Percentiles rank a stretch among this genome's conserved stretches.
Evolutionary conservation across 805 yeast species (phyloP).

Genomic region (Starmerella potacharoeniae): DNA sequence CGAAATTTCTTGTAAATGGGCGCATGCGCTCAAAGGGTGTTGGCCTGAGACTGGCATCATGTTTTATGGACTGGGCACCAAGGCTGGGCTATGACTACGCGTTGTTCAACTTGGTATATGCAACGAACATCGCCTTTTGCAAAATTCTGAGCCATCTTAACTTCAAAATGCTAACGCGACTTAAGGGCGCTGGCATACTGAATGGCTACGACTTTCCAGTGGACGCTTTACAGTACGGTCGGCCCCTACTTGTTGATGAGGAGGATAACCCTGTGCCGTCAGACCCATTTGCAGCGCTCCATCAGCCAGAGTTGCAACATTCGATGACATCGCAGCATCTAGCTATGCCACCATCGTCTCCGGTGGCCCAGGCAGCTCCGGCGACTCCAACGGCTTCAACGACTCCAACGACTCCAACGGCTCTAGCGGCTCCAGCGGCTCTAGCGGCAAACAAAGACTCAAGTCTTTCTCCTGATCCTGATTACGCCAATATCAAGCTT

Average conservation of each 20-base stretch:
- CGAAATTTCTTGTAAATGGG: conserved; percentile 78
- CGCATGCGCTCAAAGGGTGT: conserved; percentile 88
- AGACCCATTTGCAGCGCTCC: neutral
- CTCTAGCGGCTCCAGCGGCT: neutral
- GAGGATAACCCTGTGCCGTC: neutral
- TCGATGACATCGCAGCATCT: no score
- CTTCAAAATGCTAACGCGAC: conserved; percentile 66
- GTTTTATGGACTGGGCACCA: conserved; percentile 85
- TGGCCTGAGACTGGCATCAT: conserved; percentile 73
- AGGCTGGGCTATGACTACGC: conserved; percentile 75
- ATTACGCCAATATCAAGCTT: conserved; percentile 63
- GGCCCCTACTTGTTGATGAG: conserved; percentile 46
- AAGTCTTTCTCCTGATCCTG: neutral
- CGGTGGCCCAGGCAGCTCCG: neutral
- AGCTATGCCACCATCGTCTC: neutral
- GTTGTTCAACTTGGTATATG: conserved; percentile 76
- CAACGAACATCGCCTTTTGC: conserved; percentile 74
- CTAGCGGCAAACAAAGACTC: neutral
- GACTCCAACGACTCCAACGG: neutral
- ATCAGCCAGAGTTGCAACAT: neutral
- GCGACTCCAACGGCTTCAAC: neutral
- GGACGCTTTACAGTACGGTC: conserved; percentile 76
- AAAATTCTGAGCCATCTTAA: conserved; percentile 63
- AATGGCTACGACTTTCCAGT: conserved; percentile 78
- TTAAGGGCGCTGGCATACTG: conserved; percentile 79